These are phyloP conservation scores for Cyclotella cryptica DNA, from an alignment of 108 stramenopile genomes.

Conservation along the genomic window DNA sequence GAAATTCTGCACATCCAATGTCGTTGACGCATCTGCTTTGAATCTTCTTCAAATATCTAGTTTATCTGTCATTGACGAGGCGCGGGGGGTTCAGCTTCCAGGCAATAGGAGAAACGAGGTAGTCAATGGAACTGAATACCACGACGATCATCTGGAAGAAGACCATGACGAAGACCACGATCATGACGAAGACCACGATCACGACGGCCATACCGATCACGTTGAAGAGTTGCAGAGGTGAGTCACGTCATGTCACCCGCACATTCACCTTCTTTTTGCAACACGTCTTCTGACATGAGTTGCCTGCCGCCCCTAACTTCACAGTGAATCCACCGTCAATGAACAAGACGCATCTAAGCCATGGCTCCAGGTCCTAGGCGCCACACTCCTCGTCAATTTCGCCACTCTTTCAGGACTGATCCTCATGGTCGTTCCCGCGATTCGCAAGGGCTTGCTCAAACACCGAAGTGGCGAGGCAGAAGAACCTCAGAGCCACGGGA, in stretches of 20 bases:
- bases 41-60: too few relatives aligned
- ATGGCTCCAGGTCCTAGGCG: constrained; percentile 38
- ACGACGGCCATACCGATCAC: not conserved
- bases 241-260: too few relatives aligned
- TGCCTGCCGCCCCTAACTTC: not conserved
- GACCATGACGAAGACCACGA: constrained; percentile 4
- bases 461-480: not conserved
- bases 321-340: constrained; percentile 6
- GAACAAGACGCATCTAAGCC: constrained; percentile 14
- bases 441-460: constrained; percentile 27
- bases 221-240: not conserved
- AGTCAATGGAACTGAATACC: constrained; percentile 20
- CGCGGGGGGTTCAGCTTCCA: too few relatives aligned
- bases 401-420: constrained; percentile 42
- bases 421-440: constrained; percentile 27
- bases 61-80: too few relatives aligned
- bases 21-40: too few relatives aligned
- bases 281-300: too few relatives aligned
- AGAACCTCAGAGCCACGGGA: constrained; percentile 7
- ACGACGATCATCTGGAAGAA: constrained; percentile 4
- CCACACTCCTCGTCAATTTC: constrained; percentile 50
- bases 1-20: too few relatives aligned
- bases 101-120: not conserved
- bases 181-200: constrained; percentile 13
- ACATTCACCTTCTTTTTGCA: too few relatives aligned